Evolutionary conservation across 495 filamentous ascomycete genomes (phyloP).

Genomic region (Corynascus novoguineensis): DNA sequence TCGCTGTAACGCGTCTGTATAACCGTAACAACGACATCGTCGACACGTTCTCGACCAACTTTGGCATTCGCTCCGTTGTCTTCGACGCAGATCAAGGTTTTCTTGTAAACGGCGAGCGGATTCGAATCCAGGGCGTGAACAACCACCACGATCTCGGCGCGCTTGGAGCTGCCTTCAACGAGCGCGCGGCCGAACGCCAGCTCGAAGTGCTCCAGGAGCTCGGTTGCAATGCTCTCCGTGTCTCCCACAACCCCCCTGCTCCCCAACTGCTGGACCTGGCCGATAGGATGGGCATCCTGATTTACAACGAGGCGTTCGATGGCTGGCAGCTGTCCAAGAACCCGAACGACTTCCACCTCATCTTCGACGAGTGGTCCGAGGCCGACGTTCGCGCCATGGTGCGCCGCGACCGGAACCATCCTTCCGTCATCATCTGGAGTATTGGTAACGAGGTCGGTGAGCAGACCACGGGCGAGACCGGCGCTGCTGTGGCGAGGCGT

Average conservation of each 20-base stretch:
- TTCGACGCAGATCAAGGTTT: slow-evolving; percentile 38
- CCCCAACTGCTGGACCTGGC: slow-evolving; percentile 53
- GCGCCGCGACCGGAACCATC: slow-evolving; percentile 47
- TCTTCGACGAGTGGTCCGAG: slow-evolving; percentile 46
- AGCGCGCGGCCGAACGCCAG: slow-evolving; percentile 41
- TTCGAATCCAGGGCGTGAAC: slow-evolving; percentile 40
- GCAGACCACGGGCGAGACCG: slow-evolving; percentile 24
- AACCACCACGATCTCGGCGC: slow-evolving; percentile 48
- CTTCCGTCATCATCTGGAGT: slow-evolving; percentile 46
- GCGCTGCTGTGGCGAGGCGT: slow-evolving; percentile 27
- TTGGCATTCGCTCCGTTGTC: slow-evolving; percentile 40
- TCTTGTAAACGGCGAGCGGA: slow-evolving; percentile 35
- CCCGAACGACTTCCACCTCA: slow-evolving; percentile 42
- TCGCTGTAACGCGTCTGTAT: slow-evolving; percentile 38
- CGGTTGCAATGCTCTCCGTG: slow-evolving; percentile 45
- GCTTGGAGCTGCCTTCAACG: slow-evolving; percentile 43
- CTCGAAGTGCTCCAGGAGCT: slow-evolving; percentile 42
- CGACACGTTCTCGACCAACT: slow-evolving; percentile 43
- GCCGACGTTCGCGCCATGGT: slow-evolving; percentile 41
- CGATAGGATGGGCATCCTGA: slow-evolving; percentile 52
- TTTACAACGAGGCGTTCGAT: slow-evolving; percentile 50
- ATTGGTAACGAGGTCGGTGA: slow-evolving; percentile 46
- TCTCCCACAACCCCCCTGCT: slow-evolving; percentile 46
- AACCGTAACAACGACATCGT: slow-evolving; percentile 21
- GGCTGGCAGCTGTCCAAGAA: slow-evolving; percentile 38